These are phyloP conservation scores for Dalbergia cultrata DNA, from an alignment of 306 rosid species.

Conservation along the genomic window DNA sequence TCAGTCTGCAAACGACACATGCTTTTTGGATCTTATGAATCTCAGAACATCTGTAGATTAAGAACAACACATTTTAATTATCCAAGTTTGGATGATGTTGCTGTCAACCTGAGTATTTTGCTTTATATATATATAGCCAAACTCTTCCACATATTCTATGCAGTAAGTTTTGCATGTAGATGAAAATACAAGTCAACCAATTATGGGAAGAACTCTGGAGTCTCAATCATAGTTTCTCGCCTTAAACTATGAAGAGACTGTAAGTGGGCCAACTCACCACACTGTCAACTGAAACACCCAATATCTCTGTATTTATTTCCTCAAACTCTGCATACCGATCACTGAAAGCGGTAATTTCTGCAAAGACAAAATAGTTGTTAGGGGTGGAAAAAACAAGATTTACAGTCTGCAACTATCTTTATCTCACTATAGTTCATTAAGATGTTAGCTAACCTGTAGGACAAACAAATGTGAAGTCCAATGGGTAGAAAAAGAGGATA, in stretches of 20 bases:
- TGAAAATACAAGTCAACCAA: not conserved
- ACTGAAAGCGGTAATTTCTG: conserved; percentile 97
- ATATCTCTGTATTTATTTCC: conserved; percentile 79
- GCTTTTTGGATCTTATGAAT: conserved; percentile 10
- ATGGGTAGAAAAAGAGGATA: conserved; percentile 94
- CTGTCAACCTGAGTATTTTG: not conserved
- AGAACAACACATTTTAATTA: conserved; percentile 30
- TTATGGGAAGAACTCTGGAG: conserved; percentile 14
- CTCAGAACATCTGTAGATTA: not conserved
- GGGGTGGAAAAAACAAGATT: conserved; percentile 3
- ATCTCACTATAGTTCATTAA: conserved; percentile 22
- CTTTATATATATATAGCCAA: not conserved
- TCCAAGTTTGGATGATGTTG: not conserved
- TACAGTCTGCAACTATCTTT: conserved; percentile 4
- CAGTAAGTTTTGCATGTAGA: conserved; percentile 15
- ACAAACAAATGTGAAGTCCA: conserved; percentile 98
- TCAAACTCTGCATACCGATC: conserved; percentile 84
- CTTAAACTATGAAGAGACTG: conserved; percentile 20
- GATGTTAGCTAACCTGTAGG: conserved; percentile 77
- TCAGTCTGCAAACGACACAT: not conserved
- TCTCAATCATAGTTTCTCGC: conserved; percentile 8
- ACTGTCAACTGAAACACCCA: conserved; percentile 96
- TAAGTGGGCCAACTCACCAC: conserved; percentile 65
- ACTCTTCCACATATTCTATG: conserved; percentile 29
- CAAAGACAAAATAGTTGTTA: conserved; percentile 5